A percentile compares a stretch with the other conserved stretches of the same genome.
These are phyloP conservation scores for Tremella yokohamensis DNA, from an alignment of 768 basidiomycete genomes.

Conservation along the genomic window DNA sequence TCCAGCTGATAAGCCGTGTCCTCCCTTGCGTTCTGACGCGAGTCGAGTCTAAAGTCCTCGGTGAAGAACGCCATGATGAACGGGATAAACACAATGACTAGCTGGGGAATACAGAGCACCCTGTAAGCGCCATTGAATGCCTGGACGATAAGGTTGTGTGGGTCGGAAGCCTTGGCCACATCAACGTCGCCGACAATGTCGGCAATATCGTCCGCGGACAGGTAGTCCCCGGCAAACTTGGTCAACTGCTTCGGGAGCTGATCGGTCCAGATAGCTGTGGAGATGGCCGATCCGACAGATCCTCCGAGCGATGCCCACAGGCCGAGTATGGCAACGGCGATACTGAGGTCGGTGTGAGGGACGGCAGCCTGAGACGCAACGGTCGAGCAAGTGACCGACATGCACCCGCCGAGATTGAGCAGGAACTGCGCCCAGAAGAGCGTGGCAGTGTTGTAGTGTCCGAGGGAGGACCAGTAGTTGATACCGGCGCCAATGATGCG, in stretches of 20 bases:
- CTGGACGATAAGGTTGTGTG: slow-evolving; percentile 31
- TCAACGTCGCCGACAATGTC: slow-evolving; percentile 42
- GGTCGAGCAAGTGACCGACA: slow-evolving; percentile 48
- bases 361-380: slow-evolving; percentile 51
- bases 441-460: slow-evolving; percentile 32
- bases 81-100: slow-evolving; percentile 44
- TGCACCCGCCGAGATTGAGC: slow-evolving; percentile 41
- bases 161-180: slow-evolving; percentile 41
- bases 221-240: slow-evolving; percentile 35
- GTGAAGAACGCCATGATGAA: slow-evolving; percentile 45
- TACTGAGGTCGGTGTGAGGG: slow-evolving; percentile 51
- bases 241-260: slow-evolving; percentile 30
- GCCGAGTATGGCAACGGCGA: slow-evolving; percentile 49
- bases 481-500: slow-evolving; percentile 9
- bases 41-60: slow-evolving; percentile 48
- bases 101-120: neutral
- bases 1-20: too few relatives aligned
- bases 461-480: slow-evolving; percentile 8
- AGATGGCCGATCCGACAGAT: slow-evolving; percentile 50
- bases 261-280: slow-evolving; percentile 44
- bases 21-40: slow-evolving; percentile 48
- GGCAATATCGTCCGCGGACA: slow-evolving; percentile 38
- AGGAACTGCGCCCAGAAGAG: slow-evolving; percentile 46
- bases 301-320: slow-evolving; percentile 53
- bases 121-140: neutral